Evolutionary conservation across 805 yeast species (phyloP).

Genomic region (Pichia membranifaciens): DNA sequence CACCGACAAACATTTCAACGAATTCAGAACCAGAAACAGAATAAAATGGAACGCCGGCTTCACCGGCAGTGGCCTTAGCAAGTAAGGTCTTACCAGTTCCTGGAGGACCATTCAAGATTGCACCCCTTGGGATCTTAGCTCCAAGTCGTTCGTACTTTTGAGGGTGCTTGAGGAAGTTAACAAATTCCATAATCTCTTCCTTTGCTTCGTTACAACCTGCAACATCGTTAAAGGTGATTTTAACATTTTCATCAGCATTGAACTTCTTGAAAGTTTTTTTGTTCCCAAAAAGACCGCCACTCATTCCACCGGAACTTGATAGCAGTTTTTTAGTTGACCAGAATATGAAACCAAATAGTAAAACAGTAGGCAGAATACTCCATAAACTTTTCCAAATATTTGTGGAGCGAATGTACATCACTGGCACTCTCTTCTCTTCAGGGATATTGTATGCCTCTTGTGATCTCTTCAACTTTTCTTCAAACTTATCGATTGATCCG

Average conservation of each 20-base stretch:
- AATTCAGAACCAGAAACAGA: conserved; percentile 92
- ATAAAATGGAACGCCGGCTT: conserved; percentile 89
- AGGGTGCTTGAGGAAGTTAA: conserved; percentile 80
- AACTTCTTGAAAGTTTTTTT: conserved; percentile 77
- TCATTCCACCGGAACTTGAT: conserved; percentile 50
- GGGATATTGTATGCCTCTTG: conserved; percentile 70
- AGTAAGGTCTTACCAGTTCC: conserved; percentile 94
- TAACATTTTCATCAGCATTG: conserved; percentile 78
- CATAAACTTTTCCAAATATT: conserved; percentile 56
- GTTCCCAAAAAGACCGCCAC: conserved; percentile 58
- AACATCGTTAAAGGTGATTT: conserved; percentile 78
- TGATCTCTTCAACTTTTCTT: conserved; percentile 68
- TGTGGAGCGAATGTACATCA: conserved; percentile 64
- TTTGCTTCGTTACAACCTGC: conserved; percentile 96
- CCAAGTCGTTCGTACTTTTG: conserved; percentile 79
- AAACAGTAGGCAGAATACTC: conserved; percentile 73
- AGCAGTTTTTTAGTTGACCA: conserved; percentile 55
- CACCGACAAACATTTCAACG: conserved; percentile 97
- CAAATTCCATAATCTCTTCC: conserved; percentile 94
- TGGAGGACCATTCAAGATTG: conserved; percentile 90
- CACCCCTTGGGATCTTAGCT: conserved; percentile 94
- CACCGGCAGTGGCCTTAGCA: conserved; percentile 96
- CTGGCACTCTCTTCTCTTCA: conserved; percentile 67
- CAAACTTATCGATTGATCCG: conserved; percentile 82
- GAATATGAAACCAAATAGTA: conserved; percentile 73